Conservation (phyloP, 768 basidiomycete genomes). For the Infundibulicybe gibba region DNA sequence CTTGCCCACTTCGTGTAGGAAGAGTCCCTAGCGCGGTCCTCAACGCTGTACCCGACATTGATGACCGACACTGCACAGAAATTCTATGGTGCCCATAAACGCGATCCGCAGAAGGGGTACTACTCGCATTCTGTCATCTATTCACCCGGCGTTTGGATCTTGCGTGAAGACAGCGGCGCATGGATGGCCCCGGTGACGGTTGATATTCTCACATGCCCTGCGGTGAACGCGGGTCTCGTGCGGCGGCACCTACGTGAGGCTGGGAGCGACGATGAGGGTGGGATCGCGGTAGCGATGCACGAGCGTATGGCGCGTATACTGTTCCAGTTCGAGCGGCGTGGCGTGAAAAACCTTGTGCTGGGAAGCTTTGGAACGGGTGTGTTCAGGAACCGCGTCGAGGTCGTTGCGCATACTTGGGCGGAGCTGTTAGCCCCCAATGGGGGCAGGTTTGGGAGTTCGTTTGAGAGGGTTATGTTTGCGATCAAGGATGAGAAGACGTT, state of each 20-base stretch:
- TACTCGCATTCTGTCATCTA: conserved; percentile 82
- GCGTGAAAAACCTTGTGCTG: conserved; percentile 56
- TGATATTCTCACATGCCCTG: conserved; percentile 69
- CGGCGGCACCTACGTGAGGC: conserved; percentile 18
- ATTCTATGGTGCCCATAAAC: conserved; percentile 62
- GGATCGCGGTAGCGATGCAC: conserved; percentile 55
- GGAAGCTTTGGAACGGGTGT: conserved; percentile 81
- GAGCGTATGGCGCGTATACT: conserved; percentile 71
- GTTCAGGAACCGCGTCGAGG: conserved; percentile 59
- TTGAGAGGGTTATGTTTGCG: conserved; percentile 65
- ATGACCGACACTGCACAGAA: conserved; percentile 46
- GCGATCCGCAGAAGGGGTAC: conserved; percentile 45
- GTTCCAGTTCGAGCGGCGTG: conserved; percentile 59
- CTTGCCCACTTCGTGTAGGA: conserved; percentile 28
- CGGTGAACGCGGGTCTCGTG: conserved; percentile 63
- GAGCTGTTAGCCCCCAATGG: conserved; percentile 47
- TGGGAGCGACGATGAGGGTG: conserved; percentile 19
- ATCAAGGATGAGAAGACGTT: conserved; percentile 36
- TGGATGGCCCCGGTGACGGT: conserved; percentile 55
- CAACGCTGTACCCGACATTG: conserved; percentile 65
- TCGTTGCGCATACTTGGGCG: conserved; percentile 62
- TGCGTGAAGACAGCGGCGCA: conserved; percentile 60
- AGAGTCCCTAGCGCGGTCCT: conserved; percentile 75
- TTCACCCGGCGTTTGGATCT: conserved; percentile 57
- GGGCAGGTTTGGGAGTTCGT: conserved; percentile 54